Base-by-base conservation (phyloP, 768 basidiomycete genomes). In the Trametes cubensis region DNA sequence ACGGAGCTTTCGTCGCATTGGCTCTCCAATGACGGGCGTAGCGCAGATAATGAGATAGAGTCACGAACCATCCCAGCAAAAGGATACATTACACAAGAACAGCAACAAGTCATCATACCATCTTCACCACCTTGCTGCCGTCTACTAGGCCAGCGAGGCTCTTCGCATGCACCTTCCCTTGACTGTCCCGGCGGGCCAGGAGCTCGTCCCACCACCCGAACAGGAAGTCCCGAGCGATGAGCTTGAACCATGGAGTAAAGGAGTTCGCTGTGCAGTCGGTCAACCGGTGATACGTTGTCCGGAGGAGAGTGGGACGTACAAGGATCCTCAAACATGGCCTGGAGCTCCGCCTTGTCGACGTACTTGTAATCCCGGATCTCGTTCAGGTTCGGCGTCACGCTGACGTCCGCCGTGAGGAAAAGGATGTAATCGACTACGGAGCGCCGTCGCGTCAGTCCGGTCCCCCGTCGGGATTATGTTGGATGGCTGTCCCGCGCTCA, bases 191-290 rank as follows among this genome's bases (percentile, higher is more conserved):
- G 40, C 90, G 86, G 56, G 77, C 78, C 64, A 89, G 70, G 45
- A 99, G 85, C 63, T 90, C 88, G 70, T 97, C 94, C 97, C 97
- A 99, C 97, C 97, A 99, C 23, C 92, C 93, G 72, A 95, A 98
- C 45, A 99, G 81, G 76, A 96, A 96, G 73, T 98, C 94, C 4
- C 95, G 86, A 2, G 94, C 95, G 70, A 99, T 98, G 28, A 98
- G 86, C 75, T 95, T 93, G 86, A 99, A 99, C 97, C 97, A 99
- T 0, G 97, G 97, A 7, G 97, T 99, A 75, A 99, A 99, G 2
- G 83, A 85, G 73, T 92, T 92, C 59, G 76, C 94, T 96, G 69
- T 6, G 8, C 20, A 21, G 40, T 51, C 15, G 20, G 25, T 58
- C 47, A 64, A 50, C 47, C 17, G 13, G 61, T 58, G 23, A 26